phyloP scores from a whole-genome alignment of 805 yeast genomes.

The Wickerhamomyces sydowiorum region DNA sequence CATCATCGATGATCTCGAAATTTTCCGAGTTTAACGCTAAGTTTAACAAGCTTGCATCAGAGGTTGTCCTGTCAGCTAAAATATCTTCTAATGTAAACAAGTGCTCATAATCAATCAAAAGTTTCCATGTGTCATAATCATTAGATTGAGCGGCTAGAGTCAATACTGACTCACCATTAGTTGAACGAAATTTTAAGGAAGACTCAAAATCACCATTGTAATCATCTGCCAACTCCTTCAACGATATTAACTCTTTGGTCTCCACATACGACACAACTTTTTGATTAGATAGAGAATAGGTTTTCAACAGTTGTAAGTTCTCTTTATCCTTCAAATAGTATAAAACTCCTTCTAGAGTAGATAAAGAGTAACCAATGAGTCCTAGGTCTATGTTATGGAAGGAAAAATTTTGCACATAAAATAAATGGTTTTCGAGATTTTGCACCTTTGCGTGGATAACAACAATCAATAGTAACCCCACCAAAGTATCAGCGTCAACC shows the following conservation, averaged over 20 bases:
- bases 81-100: conserved; percentile 64
- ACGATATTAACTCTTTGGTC: conserved; percentile 19
- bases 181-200: conserved; percentile 32
- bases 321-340: conserved; percentile 45
- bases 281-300: conserved; percentile 41
- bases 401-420: conserved; percentile 60
- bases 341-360: conserved; percentile 80
- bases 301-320: conserved; percentile 31
- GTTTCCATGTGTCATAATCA: conserved; percentile 38
- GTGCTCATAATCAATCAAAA: conserved; percentile 39
- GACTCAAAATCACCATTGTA: conserved; percentile 16
- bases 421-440: conserved; percentile 56
- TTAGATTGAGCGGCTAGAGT: conserved; percentile 52
- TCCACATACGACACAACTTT: conserved; percentile 49
- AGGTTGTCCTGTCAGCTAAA: conserved; percentile 51
- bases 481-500: conserved; percentile 77
- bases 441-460: conserved; percentile 56
- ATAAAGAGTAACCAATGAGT: conserved; percentile 64
- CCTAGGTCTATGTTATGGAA: conserved; percentile 48
- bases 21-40: conserved; percentile 56
- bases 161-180: conserved; percentile 66
- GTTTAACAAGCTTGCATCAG: conserved; percentile 51
- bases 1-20: conserved; percentile 36
- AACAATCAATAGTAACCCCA: conserved; percentile 68
- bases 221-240: conserved; percentile 23